Percentiles rank a stretch among this genome's conserved stretches.
phyloP scores from a whole-genome alignment of 1,284 basidiomycete genomes.

The Takashimella tepidaria region DNA sequence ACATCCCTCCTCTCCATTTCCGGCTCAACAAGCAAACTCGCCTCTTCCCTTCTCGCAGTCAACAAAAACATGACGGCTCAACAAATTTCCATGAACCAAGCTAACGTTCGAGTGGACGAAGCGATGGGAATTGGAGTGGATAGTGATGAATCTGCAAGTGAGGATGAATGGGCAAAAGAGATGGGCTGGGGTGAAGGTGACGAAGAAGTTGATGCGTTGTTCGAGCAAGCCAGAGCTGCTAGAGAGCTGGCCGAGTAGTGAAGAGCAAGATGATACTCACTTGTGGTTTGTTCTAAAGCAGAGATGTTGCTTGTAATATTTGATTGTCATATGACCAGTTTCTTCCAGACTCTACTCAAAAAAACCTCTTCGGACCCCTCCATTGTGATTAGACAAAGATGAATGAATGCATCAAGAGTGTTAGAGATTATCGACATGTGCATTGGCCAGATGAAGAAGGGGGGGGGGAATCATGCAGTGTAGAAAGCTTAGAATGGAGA shows the following conservation, averaged over 20 bases:
- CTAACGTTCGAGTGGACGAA: slow-evolving; percentile 15
- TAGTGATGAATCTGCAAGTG: background rate
- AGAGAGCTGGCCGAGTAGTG: slow-evolving; percentile 10
- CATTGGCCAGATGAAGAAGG: too few relatives aligned
- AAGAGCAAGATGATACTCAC: too few relatives aligned
- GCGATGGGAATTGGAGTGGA: background rate
- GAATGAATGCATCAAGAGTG: too few relatives aligned
- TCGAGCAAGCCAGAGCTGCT: slow-evolving; percentile 18
- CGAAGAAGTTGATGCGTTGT: slow-evolving; percentile 20
- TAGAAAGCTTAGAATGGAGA: too few relatives aligned
- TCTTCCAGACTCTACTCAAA: too few relatives aligned
- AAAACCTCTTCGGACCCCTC: too few relatives aligned
- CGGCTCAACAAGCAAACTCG: slow-evolving; percentile 9
- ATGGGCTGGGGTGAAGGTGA: slow-evolving; percentile 24
- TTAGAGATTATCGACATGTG: too few relatives aligned
- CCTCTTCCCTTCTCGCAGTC: slow-evolving; percentile 13
- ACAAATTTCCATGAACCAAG: slow-evolving; percentile 7
- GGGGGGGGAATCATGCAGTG: too few relatives aligned
- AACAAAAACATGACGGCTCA: slow-evolving; percentile 10
- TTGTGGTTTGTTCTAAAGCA: too few relatives aligned
- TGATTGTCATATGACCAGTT: too few relatives aligned
- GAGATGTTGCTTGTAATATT: too few relatives aligned
- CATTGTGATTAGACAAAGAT: too few relatives aligned
- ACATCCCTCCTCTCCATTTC: background rate
- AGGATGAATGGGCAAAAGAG: slow-evolving; percentile 23